phyloP scores from a whole-genome alignment of 495 filamentous ascomycete species.

The Neurospora sp. region DNA sequence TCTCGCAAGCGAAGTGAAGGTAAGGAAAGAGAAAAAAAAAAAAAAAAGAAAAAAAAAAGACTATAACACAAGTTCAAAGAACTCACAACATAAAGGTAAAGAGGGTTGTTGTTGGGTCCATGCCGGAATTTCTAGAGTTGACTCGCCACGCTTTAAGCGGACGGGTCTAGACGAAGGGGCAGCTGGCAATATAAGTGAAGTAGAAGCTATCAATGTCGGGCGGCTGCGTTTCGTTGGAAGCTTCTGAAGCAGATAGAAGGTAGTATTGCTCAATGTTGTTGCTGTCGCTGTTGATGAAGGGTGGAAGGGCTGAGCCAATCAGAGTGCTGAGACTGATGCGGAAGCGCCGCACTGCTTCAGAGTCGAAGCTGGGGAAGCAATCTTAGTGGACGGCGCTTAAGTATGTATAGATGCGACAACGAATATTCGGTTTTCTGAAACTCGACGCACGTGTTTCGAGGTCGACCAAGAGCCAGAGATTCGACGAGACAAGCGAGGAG shows the following conservation, averaged over 20 bases:
- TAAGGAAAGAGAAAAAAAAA: conserved; percentile 28
- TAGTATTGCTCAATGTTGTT: conserved; percentile 3
- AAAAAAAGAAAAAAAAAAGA: conserved; percentile 40
- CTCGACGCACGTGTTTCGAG: not conserved
- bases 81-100: conserved; percentile 69
- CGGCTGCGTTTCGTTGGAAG: conserved; percentile 7
- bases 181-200: conserved; percentile 17
- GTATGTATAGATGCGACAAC: conserved; percentile 13
- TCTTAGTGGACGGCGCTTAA: conserved; percentile 28
- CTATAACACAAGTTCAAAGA: conserved; percentile 6
- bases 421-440: conserved; percentile 13
- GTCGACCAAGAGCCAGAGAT: not conserved
- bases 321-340: conserved; percentile 3
- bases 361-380: conserved; percentile 1
- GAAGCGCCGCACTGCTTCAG: conserved; percentile 28
- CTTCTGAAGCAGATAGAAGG: conserved; percentile 1
- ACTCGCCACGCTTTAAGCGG: conserved; percentile 17
- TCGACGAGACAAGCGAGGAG: conserved; percentile 1
- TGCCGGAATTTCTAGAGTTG: conserved; percentile 22
- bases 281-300: conserved; percentile 11
- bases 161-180: conserved; percentile 8
- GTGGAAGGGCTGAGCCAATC: conserved; percentile 18
- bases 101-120: conserved; percentile 62
- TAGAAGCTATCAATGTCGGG: not conserved
- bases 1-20: conserved; percentile 10